A percentile compares a stretch with the other conserved stretches of the same genome.
These are phyloP conservation scores for Lactifluus piperatus DNA, from an alignment of 768 basidiomycete species.

Conservation along the genomic window DNA sequence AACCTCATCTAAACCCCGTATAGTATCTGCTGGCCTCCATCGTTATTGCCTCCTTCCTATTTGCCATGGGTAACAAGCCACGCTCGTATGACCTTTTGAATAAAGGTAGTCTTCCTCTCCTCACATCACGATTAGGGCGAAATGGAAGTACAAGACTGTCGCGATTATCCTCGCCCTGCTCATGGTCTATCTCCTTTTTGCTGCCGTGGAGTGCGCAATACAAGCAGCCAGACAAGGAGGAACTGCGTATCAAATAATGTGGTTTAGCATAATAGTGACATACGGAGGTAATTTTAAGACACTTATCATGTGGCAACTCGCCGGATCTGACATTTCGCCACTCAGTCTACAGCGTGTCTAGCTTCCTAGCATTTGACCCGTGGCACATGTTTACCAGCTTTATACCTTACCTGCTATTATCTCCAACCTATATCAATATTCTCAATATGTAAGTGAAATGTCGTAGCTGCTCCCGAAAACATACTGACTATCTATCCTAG, in stretches of 20 bases:
- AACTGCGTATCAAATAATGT: constrained; percentile 59
- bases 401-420: constrained; percentile 78
- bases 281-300: constrained; percentile 53
- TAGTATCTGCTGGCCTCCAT: constrained; percentile 80
- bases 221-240: constrained; percentile 62
- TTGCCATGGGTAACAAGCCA: constrained; percentile 95
- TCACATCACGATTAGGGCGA: constrained; percentile 38
- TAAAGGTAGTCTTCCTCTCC: not conserved
- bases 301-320: not conserved
- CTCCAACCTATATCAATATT: constrained; percentile 72
- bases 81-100: constrained; percentile 48
- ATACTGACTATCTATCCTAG: constrained; percentile 31
- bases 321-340: not conserved
- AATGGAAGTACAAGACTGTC: constrained; percentile 80
- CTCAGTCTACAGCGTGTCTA: constrained; percentile 67
- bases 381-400: constrained; percentile 96
- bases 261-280: constrained; percentile 79
- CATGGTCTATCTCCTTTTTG: constrained; percentile 78
- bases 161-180: constrained; percentile 65
- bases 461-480: not conserved
- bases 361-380: constrained; percentile 83
- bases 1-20: not conserved
- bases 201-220: constrained; percentile 74
- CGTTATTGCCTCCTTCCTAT: constrained; percentile 83
- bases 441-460: constrained; percentile 53